phyloP scores from a whole-genome alignment of 2,329 filamentous ascomycete species.

The Hymenoscyphus fructigenus region DNA sequence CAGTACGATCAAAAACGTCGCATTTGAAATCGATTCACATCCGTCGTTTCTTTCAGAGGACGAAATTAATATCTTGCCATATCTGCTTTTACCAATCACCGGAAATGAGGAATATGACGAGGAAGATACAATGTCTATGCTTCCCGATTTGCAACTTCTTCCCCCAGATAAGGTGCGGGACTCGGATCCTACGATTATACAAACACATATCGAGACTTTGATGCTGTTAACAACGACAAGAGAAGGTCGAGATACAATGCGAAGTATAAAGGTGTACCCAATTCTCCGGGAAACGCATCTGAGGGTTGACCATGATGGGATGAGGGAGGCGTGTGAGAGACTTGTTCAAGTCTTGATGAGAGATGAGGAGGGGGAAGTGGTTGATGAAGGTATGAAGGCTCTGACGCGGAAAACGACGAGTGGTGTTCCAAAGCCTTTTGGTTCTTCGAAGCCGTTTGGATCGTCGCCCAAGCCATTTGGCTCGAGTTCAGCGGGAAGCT shows the following conservation, averaged over 20 bases:
- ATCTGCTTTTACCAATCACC: conserved; percentile 83
- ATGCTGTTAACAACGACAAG: conserved; percentile 78
- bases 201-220: conserved; percentile 87
- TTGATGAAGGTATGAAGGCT: conserved; percentile 32
- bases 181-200: conserved; percentile 69
- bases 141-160: conserved; percentile 85
- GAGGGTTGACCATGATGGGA: conserved; percentile 72
- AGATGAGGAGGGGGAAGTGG: conserved; percentile 37
- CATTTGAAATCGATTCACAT: conserved; percentile 78
- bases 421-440: conserved; percentile 12
- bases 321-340: conserved; percentile 82
- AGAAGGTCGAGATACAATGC: conserved; percentile 71
- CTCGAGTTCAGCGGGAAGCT: conserved; percentile 16
- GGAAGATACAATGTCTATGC: conserved; percentile 82
- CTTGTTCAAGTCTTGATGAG: conserved; percentile 67
- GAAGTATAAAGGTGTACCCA: conserved; percentile 80
- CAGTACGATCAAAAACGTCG: conserved; percentile 89
- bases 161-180: conserved; percentile 89
- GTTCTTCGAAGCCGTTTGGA: neutral
- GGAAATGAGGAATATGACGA: conserved; percentile 85
- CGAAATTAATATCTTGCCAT: conserved; percentile 79
- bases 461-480: conserved; percentile 9
- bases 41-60: conserved; percentile 67
- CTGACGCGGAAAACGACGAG: conserved; percentile 21
- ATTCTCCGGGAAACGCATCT: conserved; percentile 84